Evolutionary conservation across 345 rosid genomes (phyloP).

Genomic region (Gossypium stocksii): DNA sequence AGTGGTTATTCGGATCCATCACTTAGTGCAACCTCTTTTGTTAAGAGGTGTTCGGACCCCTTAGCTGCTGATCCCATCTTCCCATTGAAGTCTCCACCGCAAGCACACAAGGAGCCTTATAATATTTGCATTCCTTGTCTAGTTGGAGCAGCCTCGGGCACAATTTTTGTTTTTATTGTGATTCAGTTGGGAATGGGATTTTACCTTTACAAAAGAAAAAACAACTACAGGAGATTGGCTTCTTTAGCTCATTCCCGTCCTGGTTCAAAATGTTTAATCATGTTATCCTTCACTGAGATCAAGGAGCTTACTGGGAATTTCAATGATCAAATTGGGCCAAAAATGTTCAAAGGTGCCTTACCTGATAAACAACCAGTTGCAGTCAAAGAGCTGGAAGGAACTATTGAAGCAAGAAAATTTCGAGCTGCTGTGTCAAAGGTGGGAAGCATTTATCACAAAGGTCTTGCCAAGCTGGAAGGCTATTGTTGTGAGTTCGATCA

Average conservation of each 20-base stretch:
- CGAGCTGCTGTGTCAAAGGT: conserved; percentile 58
- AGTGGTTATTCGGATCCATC: conserved; percentile 71
- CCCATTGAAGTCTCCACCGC: conserved; percentile 21
- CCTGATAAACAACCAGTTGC: conserved; percentile 45
- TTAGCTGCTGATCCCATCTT: conserved; percentile 50
- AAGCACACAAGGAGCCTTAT: conserved; percentile 21
- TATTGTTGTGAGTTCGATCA: conserved; percentile 59
- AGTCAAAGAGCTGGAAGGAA: conserved; percentile 49
- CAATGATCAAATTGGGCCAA: conserved; percentile 48
- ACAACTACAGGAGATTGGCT: conserved; percentile 36
- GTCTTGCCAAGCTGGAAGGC: conserved; percentile 65
- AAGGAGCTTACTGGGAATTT: conserved; percentile 52
- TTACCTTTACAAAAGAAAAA: conserved; percentile 46
- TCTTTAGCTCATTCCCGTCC: conserved; percentile 31
- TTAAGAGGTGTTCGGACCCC: conserved; percentile 67
- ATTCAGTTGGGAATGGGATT: conserved; percentile 51
- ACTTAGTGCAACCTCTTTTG: conserved; percentile 50
- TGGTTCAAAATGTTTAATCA: conserved; percentile 51
- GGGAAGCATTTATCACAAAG: conserved; percentile 75
- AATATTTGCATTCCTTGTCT: conserved; percentile 54
- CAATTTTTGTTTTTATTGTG: conserved; percentile 37
- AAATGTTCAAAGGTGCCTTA: conserved; percentile 58
- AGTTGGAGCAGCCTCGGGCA: conserved; percentile 49
- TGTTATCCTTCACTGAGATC: conserved; percentile 59
- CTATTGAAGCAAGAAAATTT: conserved; percentile 56